Conservation (phyloP, 495 filamentous ascomycete genomes). For the Cudoniella acicularis region DNA sequence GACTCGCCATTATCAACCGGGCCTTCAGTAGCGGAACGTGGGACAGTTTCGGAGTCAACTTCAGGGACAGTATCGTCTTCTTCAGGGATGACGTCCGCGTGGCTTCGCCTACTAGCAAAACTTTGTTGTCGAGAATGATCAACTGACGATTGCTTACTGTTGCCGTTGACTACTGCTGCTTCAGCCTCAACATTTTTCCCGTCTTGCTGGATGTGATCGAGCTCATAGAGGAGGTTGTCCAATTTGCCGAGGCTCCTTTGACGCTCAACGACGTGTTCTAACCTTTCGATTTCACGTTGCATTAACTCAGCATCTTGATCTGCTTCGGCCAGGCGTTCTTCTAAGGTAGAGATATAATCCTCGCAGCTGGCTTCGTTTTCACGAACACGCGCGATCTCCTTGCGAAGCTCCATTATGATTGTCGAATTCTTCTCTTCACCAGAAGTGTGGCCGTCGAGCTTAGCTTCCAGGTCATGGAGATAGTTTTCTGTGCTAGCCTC, state of each 20-base stretch:
- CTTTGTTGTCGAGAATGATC: slow-evolving; percentile 48
- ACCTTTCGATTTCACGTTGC: slow-evolving; percentile 90
- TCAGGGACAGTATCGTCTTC: slow-evolving; percentile 6
- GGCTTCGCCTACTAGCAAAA: slow-evolving; percentile 46
- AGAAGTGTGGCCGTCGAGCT: slow-evolving; percentile 81
- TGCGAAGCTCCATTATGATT: slow-evolving; percentile 81
- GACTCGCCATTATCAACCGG: slow-evolving; percentile 26
- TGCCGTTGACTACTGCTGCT: slow-evolving; percentile 32
- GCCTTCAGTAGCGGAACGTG: slow-evolving; percentile 20
- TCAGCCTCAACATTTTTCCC: slow-evolving; percentile 40
- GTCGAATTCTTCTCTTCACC: slow-evolving; percentile 90
- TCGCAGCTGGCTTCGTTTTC: slow-evolving; percentile 87
- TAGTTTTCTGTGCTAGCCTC: slow-evolving; percentile 88
- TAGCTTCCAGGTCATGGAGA: slow-evolving; percentile 83
- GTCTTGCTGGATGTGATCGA: slow-evolving; percentile 75
- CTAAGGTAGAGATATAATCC: slow-evolving; percentile 95
- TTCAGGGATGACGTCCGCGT: slow-evolving; percentile 49
- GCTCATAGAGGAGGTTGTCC: slow-evolving; percentile 84
- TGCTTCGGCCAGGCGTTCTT: slow-evolving; percentile 91
- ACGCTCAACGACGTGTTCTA: slow-evolving; percentile 93
- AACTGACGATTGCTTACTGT: slow-evolving; percentile 15
- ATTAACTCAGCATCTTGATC: slow-evolving; percentile 95
- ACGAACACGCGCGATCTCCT: slow-evolving; percentile 83
- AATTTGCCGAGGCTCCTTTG: slow-evolving; percentile 93
- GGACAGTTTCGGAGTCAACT: slow-evolving; percentile 4